Base-by-base conservation (phyloP, 2,329 filamentous ascomycete species). In the Trichoderma sp. region DNA sequence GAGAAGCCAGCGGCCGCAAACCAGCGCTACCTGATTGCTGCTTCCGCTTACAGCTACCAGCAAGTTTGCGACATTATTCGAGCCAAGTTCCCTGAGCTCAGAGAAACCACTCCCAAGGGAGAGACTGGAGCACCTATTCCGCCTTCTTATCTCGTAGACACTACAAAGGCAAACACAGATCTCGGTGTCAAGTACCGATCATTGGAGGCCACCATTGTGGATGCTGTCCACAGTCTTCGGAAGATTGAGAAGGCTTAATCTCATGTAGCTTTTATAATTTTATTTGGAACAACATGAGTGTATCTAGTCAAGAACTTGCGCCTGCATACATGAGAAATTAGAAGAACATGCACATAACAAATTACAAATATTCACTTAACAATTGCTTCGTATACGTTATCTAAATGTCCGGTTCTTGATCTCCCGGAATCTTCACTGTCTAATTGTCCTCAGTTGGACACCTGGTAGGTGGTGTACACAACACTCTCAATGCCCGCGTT, bases 401-500 rank as follows among this genome's bases (percentile, higher is more conserved):
- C 56, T 60, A 60, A 29, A 31, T 27, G 7, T 31, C 56, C 8
- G 27, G 5, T 6, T 14, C 31, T 31, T 18, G 4, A 60, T 33
- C 11, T 21, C 9, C 16, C 29, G 7, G 29, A 6, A 11, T 9
- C 2, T n/a, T 4, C 5, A 12, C 29, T 62, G 29, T 3, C 2
- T 9, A 21, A 33, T 6, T 12, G 9, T 5, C 24, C 27, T 27
- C 27, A 27, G 27, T 27, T 27, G 27, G 27, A 27, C 1, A 73
- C 60, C 14, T 56, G 41, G 12, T 65, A 73, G 4, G 27, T 18
- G 3, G 38, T 56, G n/a, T 73, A 73, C 4, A 65, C 69, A 12
- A 73, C 69, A 27, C 69, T 65, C 31, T 73, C 69, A 65, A 73
- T 56, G 16, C 69, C 69, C 4, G 56, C 69, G 14, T 11, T 41